Percentiles rank a stretch among this genome's conserved stretches.
Evolutionary conservation across 2,329 filamentous ascomycete species (phyloP).

Genomic region (Penicillium sp.): DNA sequence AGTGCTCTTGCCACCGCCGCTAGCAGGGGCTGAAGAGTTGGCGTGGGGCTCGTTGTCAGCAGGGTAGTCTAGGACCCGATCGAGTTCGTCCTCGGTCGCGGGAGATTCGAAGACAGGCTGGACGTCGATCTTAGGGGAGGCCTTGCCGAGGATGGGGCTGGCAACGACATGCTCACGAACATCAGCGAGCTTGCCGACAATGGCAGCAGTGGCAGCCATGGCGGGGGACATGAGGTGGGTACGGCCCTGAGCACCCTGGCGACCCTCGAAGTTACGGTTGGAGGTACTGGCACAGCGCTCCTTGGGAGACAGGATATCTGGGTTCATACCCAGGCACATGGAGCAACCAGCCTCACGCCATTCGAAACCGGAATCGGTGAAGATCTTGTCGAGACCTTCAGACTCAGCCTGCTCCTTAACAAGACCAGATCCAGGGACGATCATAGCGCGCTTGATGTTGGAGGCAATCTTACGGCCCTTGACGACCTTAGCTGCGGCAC

Average conservation of each 20-base stretch:
- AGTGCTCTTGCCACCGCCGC: slow-evolving; percentile 44
- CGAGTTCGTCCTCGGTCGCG: slow-evolving; percentile 62
- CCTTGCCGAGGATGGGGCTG: slow-evolving; percentile 48
- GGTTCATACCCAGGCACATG: slow-evolving; percentile 99
- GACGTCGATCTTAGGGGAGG: slow-evolving; percentile 60
- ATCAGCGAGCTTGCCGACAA: slow-evolving; percentile 88
- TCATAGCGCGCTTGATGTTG: slow-evolving; percentile 92
- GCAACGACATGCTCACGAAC: slow-evolving; percentile 71
- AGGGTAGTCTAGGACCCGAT: slow-evolving; percentile 61
- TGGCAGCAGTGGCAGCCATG: slow-evolving; percentile 89
- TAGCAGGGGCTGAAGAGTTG: slow-evolving; percentile 51
- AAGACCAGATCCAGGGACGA: slow-evolving; percentile 92
- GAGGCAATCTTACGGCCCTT: slow-evolving; percentile 81
- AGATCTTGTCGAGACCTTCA: slow-evolving; percentile 92
- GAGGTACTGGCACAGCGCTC: slow-evolving; percentile 95
- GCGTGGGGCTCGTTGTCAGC: slow-evolving; percentile 65
- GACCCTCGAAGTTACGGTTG: slow-evolving; percentile 96
- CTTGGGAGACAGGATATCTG: slow-evolving; percentile 86
- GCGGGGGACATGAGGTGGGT: slow-evolving; percentile 97
- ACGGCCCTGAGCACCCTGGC: slow-evolving; percentile 85
- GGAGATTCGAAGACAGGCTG: slow-evolving; percentile 60
- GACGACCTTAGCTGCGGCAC: slow-evolving; percentile 81
- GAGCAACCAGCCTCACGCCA: slow-evolving; percentile 98
- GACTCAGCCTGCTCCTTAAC: slow-evolving; percentile 89
- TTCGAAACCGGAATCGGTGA: slow-evolving; percentile 88